A percentile compares a stretch with the other conserved stretches of the same genome.
These are phyloP conservation scores for Penicillium sp. DNA, from an alignment of 2,329 filamentous ascomycete genomes.

Conservation along the genomic window DNA sequence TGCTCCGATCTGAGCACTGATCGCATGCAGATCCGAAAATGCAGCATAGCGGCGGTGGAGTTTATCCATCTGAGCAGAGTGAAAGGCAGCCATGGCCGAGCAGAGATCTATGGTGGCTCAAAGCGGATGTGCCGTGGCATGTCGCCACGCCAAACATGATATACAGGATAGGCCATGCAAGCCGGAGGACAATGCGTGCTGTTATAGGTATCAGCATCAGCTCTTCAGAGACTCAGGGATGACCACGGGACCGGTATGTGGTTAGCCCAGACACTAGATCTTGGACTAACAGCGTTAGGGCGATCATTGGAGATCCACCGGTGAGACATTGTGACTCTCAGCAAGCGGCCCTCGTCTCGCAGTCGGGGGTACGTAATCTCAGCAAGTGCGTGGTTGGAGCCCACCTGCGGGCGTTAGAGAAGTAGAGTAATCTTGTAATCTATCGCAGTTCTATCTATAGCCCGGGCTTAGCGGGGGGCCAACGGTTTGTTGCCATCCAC, in stretches of 20 bases:
- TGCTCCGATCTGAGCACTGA: background rate
- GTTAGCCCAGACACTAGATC: constrained; percentile 17
- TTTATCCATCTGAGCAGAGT: background rate
- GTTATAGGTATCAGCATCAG: background rate
- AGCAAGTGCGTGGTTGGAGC: background rate
- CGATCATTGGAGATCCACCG: constrained; percentile 22
- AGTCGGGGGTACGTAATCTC: constrained; percentile 20
- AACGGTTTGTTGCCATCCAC: background rate
- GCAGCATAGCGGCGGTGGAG: constrained; percentile 6
- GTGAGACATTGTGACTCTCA: constrained; percentile 23
- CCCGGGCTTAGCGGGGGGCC: background rate
- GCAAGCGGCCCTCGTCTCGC: background rate
- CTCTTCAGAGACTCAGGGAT: background rate
- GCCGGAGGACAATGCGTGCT: background rate
- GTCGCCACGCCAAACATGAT: background rate
- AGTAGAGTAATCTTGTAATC: background rate
- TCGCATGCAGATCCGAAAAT: constrained; percentile 10
- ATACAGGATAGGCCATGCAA: background rate
- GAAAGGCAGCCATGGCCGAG: background rate
- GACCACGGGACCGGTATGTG: constrained; percentile 9
- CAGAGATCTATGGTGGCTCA: background rate
- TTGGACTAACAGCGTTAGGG: constrained; percentile 17
- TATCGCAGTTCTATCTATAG: background rate
- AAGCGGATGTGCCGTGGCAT: background rate
- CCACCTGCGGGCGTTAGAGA: background rate